Base-by-base conservation (phyloP, 345 rosid species). In the Xanthoceras sorbifolium region DNA sequence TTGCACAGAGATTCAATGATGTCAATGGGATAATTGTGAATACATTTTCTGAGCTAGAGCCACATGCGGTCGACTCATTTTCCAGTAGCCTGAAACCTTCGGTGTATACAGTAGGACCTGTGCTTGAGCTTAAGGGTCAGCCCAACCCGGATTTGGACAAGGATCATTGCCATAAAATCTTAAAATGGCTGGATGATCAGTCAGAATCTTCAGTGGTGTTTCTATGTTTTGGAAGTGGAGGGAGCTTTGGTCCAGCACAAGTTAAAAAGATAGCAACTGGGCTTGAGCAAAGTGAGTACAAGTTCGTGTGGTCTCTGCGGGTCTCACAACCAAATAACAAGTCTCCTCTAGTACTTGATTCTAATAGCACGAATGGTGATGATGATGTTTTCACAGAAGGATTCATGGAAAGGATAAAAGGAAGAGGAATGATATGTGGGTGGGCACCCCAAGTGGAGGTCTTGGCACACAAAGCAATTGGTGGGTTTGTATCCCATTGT, bases 391-490 rank as follows among this genome's bases (percentile, higher is more conserved):
- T 80, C 4, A 77, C 83, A 6, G 32, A 57, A 0, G 83, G 77
- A 18, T 80, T 76, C 63, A 15, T 64, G 68, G 77, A 31, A 62
- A 57, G 80, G 44, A 80, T 0, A 12, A 67, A 22, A 70, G 66
- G 55, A 15, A 18, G 54, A 31, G 76, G 76, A 61, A 4, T 14
- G 57, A 4, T 80, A 3, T 69, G 76, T n/a, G n/a, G n/a, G n/a
- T n/a, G n/a, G n/a, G n/a, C n/a, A n/a, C n/a, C n/a, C n/a, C n/a
- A n/a, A n/a, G n/a, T n/a, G n/a, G n/a, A n/a, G n/a, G n/a, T n/a
- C n/a, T n/a, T n/a, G n/a, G n/a, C n/a, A n/a, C n/a, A n/a, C n/a
- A n/a, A n/a, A n/a, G n/a, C n/a, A n/a, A n/a, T n/a, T n/a, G n/a
- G n/a, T n/a, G n/a, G n/a, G n/a, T n/a, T n/a, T n/a, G n/a, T n/a